Conservation (phyloP, 1,284 basidiomycete genomes). For the Sphaerobolus stellatus region DNA sequence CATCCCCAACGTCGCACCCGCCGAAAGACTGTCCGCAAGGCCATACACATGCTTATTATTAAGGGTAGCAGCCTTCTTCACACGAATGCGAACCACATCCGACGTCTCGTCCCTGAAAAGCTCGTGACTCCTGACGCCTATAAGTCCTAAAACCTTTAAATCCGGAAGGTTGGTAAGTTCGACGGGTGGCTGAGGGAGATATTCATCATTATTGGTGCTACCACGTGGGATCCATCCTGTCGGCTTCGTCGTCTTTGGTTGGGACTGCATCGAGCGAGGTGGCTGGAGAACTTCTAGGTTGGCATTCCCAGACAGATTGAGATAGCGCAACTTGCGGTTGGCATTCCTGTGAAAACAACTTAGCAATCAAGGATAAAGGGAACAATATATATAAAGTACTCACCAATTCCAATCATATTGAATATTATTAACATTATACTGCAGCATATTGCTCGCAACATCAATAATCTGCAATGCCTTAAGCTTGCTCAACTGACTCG, state of each 20-base stretch:
- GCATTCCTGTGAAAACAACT: constrained; percentile 74
- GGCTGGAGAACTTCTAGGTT: constrained; percentile 87
- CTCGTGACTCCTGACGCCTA: constrained; percentile 68
- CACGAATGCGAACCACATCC: constrained; percentile 82
- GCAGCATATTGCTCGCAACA: constrained; percentile 91
- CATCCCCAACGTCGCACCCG: constrained; percentile 79
- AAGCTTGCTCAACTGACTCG: constrained; percentile 86
- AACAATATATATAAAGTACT: constrained; percentile 23
- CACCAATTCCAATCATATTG: constrained; percentile 99
- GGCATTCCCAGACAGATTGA: constrained; percentile 87
- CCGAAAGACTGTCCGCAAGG: constrained; percentile 92
- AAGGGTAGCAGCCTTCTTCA: constrained; percentile 86
- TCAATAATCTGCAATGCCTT: constrained; percentile 82
- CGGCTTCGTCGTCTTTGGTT: too few relatives aligned
- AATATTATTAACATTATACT: constrained; percentile 99
- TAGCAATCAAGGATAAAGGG: constrained; percentile 4
- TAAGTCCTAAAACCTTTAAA: constrained; percentile 88
- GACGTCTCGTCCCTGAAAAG: constrained; percentile 60
- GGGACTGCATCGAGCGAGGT: constrained; percentile 38
- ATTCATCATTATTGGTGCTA: too few relatives aligned
- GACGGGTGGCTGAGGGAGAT: constrained; percentile 57
- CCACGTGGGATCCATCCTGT: too few relatives aligned
- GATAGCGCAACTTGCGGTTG: constrained; percentile 89
- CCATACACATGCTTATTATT: constrained; percentile 96
- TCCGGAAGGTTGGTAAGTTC: constrained; percentile 86